Percentiles rank a stretch among this genome's conserved stretches.
Evolutionary conservation across 805 yeast genomes (phyloP).

Genomic region (Lachancea dasiensis): DNA sequence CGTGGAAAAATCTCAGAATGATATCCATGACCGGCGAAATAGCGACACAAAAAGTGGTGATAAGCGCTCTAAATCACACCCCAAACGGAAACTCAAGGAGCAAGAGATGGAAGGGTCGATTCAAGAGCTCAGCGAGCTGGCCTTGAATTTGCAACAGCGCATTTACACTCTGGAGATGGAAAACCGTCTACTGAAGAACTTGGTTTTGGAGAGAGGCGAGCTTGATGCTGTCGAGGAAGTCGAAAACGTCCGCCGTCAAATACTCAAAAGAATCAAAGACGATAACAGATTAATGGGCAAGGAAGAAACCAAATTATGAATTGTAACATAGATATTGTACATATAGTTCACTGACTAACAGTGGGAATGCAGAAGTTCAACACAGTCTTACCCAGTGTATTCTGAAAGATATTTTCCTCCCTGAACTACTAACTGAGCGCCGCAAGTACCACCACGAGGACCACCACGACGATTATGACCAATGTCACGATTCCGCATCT

Average conservation of each 20-base stretch:
- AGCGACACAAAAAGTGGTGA: neutral
- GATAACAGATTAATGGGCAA: conserved; percentile 1
- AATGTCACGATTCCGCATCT: conserved; percentile 70
- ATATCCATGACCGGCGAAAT: conserved; percentile 2
- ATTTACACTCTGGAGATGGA: conserved; percentile 90
- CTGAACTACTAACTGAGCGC: no score
- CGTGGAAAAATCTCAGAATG: no score
- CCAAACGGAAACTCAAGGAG: conserved; percentile 83
- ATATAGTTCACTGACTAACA: conserved; percentile 1
- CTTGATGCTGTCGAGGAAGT: conserved; percentile 46
- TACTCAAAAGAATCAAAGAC: conserved; percentile 7
- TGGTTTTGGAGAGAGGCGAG: conserved; percentile 76
- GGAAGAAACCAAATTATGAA: neutral
- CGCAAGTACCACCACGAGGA: conserved; percentile 53
- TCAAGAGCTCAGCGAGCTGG: conserved; percentile 63
- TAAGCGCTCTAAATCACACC: conserved; percentile 14
- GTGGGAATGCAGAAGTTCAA: no score
- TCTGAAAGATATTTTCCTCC: no score
- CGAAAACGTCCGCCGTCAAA: conserved; percentile 41
- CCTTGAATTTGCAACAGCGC: conserved; percentile 60
- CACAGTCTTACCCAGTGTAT: no score
- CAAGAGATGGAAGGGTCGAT: conserved; percentile 81
- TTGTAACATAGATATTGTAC: neutral
- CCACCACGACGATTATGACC: conserved; percentile 50
- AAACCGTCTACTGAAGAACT: conserved; percentile 72